Evolutionary conservation across 1,284 basidiomycete species (phyloP), one percentile per base, ranked within the genome.

Genomic region (Athelia psychrophila): DNA sequence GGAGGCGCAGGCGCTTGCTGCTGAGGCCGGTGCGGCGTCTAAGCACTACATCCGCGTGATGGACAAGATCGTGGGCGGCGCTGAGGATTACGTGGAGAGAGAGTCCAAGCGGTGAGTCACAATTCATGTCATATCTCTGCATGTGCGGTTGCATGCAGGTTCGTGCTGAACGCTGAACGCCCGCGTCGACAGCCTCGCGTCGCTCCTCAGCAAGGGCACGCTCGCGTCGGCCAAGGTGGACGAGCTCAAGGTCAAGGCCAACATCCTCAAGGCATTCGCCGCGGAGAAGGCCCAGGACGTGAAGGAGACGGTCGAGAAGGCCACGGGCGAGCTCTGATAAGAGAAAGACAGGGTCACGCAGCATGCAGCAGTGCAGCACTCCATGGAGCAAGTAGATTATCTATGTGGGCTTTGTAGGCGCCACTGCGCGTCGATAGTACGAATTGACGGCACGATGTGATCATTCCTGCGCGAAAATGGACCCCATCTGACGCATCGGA

Each of bases 161-260:
- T 25, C 50, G 19, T 20, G n/a, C n/a, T n/a, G n/a, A n/a, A n/a
- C n/a, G n/a, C n/a, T n/a, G n/a, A n/a, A 51, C 44, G 50, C 56
- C 49, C 50, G 33, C 49, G 40, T 55, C 38, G 51, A 45, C 54
- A 90, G 87, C n/a, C 69, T 91, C 54, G 72, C 74, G 50, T 78
- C 77, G 57, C 87, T 94, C 61, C 76, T 95, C 53, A 73, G 76
- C 64, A 93, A 93, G 74, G 81, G 84, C 52, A 84, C 78, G 33
- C 74, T 98, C 38, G 78, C 88, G 3, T 77, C 81, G 0, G 71
- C 78, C 49, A 98, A 98, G 74, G 74, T 95, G 44, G 96, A 99
- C 68, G 94, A 98, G 75, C 85, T 98, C 63, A 91, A 93, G 73
- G 82, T 91, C 69, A 96, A 95, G 77, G 79, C 81, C 49, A 98